Evolutionary conservation across 2,329 filamentous ascomycete genomes (phyloP).

Genomic region (Pseudopithomyces maydicus): DNA sequence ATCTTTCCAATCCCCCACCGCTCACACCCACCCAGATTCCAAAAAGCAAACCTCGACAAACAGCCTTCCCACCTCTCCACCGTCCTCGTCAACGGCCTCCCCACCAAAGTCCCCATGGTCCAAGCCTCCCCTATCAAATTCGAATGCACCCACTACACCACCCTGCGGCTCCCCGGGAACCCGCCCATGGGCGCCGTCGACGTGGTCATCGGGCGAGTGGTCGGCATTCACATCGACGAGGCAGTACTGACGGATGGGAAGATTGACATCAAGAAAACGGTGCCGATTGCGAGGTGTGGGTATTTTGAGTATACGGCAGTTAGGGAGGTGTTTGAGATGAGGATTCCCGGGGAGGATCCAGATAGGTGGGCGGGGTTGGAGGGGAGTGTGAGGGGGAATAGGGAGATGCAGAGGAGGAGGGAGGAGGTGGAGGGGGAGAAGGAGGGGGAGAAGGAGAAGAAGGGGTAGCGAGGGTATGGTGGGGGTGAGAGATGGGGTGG

Average conservation of each 20-base stretch:
- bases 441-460: background rate
- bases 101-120: constrained; percentile 56
- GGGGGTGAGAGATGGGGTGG: background rate
- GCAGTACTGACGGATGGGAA: constrained; percentile 59
- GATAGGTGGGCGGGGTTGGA: constrained; percentile 31
- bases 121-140: constrained; percentile 61
- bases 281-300: constrained; percentile 65
- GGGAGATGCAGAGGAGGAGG: constrained; percentile 17
- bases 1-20: too few relatives aligned
- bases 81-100: constrained; percentile 20
- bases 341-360: constrained; percentile 49
- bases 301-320: constrained; percentile 65
- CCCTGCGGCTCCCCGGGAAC: constrained; percentile 60
- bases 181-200: constrained; percentile 63
- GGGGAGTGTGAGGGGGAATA: constrained; percentile 32
- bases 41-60: constrained; percentile 56
- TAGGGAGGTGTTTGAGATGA: constrained; percentile 64
- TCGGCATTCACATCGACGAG: constrained; percentile 63
- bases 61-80: constrained; percentile 47
- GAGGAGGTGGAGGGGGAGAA: background rate
- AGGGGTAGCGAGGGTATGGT: background rate
- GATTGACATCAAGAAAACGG: constrained; percentile 61
- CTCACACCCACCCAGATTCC: too few relatives aligned
- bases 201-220: constrained; percentile 62
- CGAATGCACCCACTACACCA: constrained; percentile 62